Base-by-base conservation (phyloP, 805 yeast genomes). In the Candida easanensis region DNA sequence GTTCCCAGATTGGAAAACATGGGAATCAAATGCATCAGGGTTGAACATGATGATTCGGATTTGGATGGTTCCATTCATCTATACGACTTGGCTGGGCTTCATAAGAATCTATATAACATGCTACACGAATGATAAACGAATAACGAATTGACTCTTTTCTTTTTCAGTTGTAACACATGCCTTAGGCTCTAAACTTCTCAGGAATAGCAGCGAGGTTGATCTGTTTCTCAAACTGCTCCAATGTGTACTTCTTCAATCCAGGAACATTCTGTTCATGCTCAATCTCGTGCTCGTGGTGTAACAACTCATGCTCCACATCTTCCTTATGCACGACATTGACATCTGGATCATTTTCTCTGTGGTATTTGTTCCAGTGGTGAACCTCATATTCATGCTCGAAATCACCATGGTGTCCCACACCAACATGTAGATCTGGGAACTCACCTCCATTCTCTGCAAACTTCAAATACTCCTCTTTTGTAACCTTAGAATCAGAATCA, bases 321-420 rank as follows among this genome's bases (percentile, higher is more conserved):
- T 89, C 97, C 50, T 82, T 84, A 61, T 89, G 97, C 40, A 86
- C 84, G 19, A 77, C 66, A 54, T 74, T 72, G 21, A 89, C 88
- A 41, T 87, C 89, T 2, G 97, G 97, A 61, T 89, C 97, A 43
- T 72, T 65, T 51, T 86, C 79, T 43, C 77, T 73, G 60, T 86
- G 93, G 58, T 74, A 82, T 65, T 88, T 71, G 47, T 82, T 77
- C 97, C 97, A 91, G 63, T 90, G 98, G 62, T 90, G 97, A 44
- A 87, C 82, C 62, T 91, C 97, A 61, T 90, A 91, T 61, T 90
- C 97, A 53, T 79, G 76, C 64, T 90, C 98, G 58, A 89, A 91
- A 66, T 88, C 96, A 27, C 89, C 83, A 66, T 90, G 97, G 59
- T 90, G 97, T 21, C 96, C 96, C 7, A 88, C 90, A 23, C 97